These are phyloP conservation scores for Amanita molliuscula DNA, from an alignment of 768 basidiomycete species.

Conservation along the genomic window DNA sequence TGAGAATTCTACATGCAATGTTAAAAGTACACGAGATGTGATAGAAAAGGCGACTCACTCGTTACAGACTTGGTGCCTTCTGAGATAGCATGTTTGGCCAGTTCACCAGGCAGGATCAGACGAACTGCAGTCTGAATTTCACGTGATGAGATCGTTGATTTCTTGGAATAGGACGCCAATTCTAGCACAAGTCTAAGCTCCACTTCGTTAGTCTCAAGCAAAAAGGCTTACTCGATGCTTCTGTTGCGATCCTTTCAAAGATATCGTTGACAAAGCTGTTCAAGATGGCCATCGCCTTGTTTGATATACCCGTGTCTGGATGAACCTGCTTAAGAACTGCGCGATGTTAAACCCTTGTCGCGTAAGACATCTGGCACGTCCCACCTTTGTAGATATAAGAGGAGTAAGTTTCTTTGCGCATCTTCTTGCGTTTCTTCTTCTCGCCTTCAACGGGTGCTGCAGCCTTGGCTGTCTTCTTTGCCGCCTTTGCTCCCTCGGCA, in stretches of 20 bases:
- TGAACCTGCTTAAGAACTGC: conserved; percentile 94
- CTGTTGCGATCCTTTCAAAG: conserved; percentile 86
- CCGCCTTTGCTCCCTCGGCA: conserved; percentile 56
- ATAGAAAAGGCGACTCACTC: conserved; percentile 32
- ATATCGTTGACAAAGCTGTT: conserved; percentile 97
- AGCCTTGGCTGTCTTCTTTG: conserved; percentile 66
- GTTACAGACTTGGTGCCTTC: conserved; percentile 93
- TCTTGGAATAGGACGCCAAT: conserved; percentile 96
- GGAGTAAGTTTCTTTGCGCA: conserved; percentile 86
- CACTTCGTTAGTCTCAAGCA: background rate
- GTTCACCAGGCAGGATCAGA: conserved; percentile 92
- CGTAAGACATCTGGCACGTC: conserved; percentile 7
- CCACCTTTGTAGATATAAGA: conserved; percentile 92
- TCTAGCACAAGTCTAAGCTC: conserved; percentile 32
- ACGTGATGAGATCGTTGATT: conserved; percentile 96
- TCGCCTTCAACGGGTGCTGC: conserved; percentile 52
- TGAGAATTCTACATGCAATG: conserved; percentile 41
- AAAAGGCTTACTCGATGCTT: conserved; percentile 67
- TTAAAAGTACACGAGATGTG: background rate
- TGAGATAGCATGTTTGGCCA: conserved; percentile 89
- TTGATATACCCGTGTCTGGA: conserved; percentile 98
- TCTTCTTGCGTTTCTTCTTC: conserved; percentile 86
- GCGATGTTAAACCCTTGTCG: background rate
- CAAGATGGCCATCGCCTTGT: conserved; percentile 96
- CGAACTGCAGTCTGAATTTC: conserved; percentile 98